A percentile compares a stretch with the other conserved stretches of the same genome.
Evolutionary conservation across 1,284 basidiomycete species (phyloP).

Genomic region (Malassezia furfur): DNA sequence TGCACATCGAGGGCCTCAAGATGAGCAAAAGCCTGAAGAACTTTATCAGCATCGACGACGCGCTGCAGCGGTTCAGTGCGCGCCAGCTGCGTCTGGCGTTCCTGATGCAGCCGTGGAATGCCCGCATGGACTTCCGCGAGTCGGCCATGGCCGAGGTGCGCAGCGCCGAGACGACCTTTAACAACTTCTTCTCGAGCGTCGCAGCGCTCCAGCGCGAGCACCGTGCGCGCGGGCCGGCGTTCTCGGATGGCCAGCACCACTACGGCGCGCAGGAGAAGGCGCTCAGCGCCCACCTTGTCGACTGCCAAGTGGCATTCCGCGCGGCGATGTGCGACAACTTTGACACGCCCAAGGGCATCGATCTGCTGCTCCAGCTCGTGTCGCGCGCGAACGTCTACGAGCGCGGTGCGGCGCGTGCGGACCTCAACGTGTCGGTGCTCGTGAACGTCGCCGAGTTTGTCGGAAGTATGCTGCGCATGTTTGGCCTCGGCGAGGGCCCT

Average conservation of each 20-base stretch:
- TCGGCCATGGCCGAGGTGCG: conserved; percentile 75
- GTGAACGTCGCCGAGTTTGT: conserved; percentile 72
- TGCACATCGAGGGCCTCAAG: conserved; percentile 96
- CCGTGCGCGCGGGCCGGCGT: conserved; percentile 45
- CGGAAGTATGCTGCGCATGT: conserved; percentile 81
- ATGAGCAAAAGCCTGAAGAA: conserved; percentile 99
- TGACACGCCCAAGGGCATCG: conserved; percentile 79
- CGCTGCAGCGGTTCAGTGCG: conserved; percentile 72
- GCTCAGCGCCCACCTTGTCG: conserved; percentile 56
- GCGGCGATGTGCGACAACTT: conserved; percentile 92
- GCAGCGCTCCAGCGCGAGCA: conserved; percentile 61
- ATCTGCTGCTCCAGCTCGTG: conserved; percentile 69
- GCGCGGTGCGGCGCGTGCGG: conserved; percentile 41
- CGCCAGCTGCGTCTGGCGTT: conserved; percentile 91
- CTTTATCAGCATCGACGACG: conserved; percentile 96
- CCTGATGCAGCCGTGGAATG: conserved; percentile 81
- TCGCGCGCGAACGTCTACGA: conserved; percentile 86
- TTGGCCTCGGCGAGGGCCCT: conserved; percentile 77
- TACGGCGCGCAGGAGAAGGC: conserved; percentile 37
- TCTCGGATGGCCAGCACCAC: conserved; percentile 52
- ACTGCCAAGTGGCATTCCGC: conserved; percentile 70
- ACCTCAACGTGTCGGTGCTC: conserved; percentile 63
- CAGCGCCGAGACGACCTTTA: conserved; percentile 72
- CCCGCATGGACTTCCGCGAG: conserved; percentile 88
- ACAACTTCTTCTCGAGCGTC: conserved; percentile 86